phyloP scores from a whole-genome alignment of 2,329 filamentous ascomycete species.

The Byssoonygena ceratinophila region DNA sequence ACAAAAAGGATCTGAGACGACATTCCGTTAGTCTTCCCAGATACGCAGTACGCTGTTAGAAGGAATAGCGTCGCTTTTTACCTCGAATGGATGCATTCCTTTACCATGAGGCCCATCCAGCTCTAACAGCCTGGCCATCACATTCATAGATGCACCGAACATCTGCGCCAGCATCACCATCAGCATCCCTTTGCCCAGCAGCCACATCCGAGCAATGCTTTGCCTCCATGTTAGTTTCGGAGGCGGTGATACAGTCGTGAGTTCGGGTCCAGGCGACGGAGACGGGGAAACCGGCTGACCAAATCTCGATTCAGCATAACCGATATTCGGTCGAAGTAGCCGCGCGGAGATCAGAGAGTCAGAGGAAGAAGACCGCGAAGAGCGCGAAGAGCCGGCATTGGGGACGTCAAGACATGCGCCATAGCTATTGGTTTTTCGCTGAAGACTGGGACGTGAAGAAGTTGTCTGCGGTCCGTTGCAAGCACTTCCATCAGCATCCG shows the following conservation, averaged over 20 bases:
- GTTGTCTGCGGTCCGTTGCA: not conserved
- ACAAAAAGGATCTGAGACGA: conserved; percentile 57
- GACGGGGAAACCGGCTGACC: not conserved
- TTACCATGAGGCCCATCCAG: conserved; percentile 53
- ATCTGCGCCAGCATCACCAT: conserved; percentile 66
- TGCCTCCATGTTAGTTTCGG: not conserved
- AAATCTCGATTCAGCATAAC: not conserved
- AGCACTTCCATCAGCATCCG: not conserved
- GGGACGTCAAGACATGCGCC: conserved; percentile 1
- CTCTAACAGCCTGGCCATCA: conserved; percentile 66
- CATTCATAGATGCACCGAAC: conserved; percentile 78
- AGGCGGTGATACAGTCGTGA: not conserved
- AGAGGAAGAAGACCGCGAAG: conserved; percentile 4
- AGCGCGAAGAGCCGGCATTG: not conserved
- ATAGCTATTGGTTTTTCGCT: not conserved
- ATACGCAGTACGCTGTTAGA: not conserved
- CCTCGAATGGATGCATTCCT: conserved; percentile 69
- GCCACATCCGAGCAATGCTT: not conserved
- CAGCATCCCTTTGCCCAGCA: conserved; percentile 50
- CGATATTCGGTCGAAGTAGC: not conserved
- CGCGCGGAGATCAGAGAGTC: conserved; percentile 2
- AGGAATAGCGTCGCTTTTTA: conserved; percentile 19
- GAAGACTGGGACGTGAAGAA: not conserved
- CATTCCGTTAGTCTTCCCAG: conserved; percentile 4
- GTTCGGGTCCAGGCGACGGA: not conserved